Evolutionary conservation across 257 asterid species (phyloP), one percentile per base, ranked within the genome.

Genomic region (Paulownia fortunei): DNA sequence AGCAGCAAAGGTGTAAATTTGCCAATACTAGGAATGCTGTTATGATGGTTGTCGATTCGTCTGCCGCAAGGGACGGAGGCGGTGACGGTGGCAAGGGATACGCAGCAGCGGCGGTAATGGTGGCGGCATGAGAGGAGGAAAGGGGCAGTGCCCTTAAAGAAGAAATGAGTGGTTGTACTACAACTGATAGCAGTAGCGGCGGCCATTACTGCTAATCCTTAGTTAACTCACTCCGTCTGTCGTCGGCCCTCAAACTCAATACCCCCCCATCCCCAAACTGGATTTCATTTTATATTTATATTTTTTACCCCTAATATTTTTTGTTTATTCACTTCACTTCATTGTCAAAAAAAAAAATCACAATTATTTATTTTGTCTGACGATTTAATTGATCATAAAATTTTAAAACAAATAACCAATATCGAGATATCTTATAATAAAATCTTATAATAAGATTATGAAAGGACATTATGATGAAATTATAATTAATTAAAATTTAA

Each of bases 101-200:
- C 65, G 76, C 63, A 13, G 72, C 74, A 63, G 42, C 80, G 73
- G 68, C 78, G 66, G 78, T 24, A 68, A 37, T 69, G 47, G 79
- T 4, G 77, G 64, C 70, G 65, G 52, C 32, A 58, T 10, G 60
- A 23, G 68, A 58, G 76, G 46, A 83, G 46, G 65, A 80, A 72
- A 32, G 84, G 80, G 23, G 80, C 80, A 32, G 79, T 69, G 60
- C 61, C 24, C 42, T 47, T 69, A 44, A 69, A 69, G 66, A 71
- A 32, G 32, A 52, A 7, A 71, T 52, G 19, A 44, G 74, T 18
- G 39, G 74, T 68, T 39, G 55, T 16, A 11, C 34, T n/a, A 41
- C 72, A 81, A 52, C 61, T 68, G 74, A 80, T 44, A 75, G 65
- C 77, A 47, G 80, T 39, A 52, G 84, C 54, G 9, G 76, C 85